A percentile compares a stretch with the other conserved stretches of the same genome.
phyloP scores from a whole-genome alignment of 176 grass and related monocot genomes.

The Saccharum officinarum region DNA sequence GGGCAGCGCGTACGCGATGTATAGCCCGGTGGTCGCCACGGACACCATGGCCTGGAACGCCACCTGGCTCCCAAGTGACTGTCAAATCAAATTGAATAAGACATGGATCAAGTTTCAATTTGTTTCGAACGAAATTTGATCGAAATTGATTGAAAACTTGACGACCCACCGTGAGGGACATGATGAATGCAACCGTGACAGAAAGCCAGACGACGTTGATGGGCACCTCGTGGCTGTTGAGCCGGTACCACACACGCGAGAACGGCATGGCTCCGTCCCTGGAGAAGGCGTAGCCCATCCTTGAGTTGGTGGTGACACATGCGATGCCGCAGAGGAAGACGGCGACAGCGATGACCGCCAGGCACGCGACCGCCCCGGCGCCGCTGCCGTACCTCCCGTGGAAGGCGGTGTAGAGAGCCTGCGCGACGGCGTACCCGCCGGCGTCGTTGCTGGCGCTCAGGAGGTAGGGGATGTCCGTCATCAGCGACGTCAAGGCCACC shows the following conservation, averaged over 20 bases:
- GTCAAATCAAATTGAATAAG: background rate
- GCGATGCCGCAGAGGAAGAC: constrained; percentile 56
- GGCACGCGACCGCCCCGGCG: constrained; percentile 45
- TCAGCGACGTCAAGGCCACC: constrained; percentile 46
- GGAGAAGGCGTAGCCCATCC: constrained; percentile 79
- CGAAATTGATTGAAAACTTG: background rate
- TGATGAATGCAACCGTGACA: constrained; percentile 51
- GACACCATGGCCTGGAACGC: constrained; percentile 99
- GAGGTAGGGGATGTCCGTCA: constrained; percentile 57
- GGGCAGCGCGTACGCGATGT: constrained; percentile 79
- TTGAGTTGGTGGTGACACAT: constrained; percentile 60
- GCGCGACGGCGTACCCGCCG: constrained; percentile 68
- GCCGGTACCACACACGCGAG: constrained; percentile 46
- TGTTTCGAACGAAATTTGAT: background rate
- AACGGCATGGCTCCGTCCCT: constrained; percentile 75
- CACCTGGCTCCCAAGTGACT: constrained; percentile 81
- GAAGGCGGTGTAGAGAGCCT: constrained; percentile 54
- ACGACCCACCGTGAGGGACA: constrained; percentile 45
- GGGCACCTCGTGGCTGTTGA: constrained; percentile 67
- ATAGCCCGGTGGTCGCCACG: constrained; percentile 73
- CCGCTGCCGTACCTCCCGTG: constrained; percentile 56
- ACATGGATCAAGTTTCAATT: background rate
- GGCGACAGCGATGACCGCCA: constrained; percentile 48
- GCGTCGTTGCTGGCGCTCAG: constrained; percentile 52
- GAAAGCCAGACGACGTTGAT: constrained; percentile 76